Conservation (phyloP, 257 asterid genomes). For the Primulina eburnea region DNA sequence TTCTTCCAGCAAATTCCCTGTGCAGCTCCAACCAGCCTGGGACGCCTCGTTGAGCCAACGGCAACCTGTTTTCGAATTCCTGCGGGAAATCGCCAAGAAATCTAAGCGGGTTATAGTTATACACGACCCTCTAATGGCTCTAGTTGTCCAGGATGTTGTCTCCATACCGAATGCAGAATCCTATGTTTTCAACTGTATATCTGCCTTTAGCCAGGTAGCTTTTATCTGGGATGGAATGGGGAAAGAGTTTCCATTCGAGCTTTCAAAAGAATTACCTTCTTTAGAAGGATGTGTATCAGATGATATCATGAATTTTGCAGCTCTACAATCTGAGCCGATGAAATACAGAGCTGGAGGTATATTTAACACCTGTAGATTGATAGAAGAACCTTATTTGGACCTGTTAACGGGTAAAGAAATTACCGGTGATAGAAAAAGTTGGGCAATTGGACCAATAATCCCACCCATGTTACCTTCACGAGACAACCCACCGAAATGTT, state of each 20-base stretch:
- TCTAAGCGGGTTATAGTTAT: conserved; percentile 32
- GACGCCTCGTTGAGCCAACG: conserved; percentile 28
- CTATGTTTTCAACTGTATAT: conserved; percentile 28
- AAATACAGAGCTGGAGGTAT: conserved; percentile 28
- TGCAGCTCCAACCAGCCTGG: conserved; percentile 33
- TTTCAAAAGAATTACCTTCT: conserved; percentile 10
- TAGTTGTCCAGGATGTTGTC: conserved; percentile 34
- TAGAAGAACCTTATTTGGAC: conserved; percentile 36
- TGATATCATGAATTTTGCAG: not conserved
- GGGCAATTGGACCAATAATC: conserved; percentile 47
- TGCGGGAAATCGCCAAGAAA: conserved; percentile 13
- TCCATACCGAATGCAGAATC: conserved; percentile 35
- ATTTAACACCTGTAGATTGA: conserved; percentile 30
- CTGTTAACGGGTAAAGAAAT: conserved; percentile 24
- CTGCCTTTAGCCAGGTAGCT: conserved; percentile 22
- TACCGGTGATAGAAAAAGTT: conserved; percentile 24
- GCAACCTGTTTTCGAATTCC: conserved; percentile 19
- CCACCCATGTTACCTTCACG: conserved; percentile 18
- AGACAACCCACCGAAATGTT: conserved; percentile 23
- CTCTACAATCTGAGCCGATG: not conserved
- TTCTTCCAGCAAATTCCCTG: conserved; percentile 29
- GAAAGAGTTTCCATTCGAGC: not conserved
- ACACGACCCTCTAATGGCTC: conserved; percentile 35
- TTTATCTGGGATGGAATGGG: not conserved
- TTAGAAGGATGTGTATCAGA: conserved; percentile 1